These are phyloP conservation scores for Periconia macrospinosa DNA, from an alignment of 2,329 filamentous ascomycete genomes.

Conservation along the genomic window DNA sequence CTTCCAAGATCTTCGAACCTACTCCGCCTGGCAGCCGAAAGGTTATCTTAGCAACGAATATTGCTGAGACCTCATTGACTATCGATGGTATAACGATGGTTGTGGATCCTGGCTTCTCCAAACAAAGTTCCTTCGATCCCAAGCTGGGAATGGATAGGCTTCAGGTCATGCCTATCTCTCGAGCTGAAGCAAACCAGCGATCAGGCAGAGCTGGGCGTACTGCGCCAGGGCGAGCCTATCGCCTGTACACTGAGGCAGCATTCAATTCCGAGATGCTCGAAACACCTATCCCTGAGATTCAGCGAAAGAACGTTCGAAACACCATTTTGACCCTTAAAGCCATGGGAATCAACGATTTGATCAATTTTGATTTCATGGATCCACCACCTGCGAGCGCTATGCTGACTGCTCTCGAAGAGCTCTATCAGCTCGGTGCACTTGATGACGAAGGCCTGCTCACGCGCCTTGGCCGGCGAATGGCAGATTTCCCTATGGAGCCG, in stretches of 20 bases:
- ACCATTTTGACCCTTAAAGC: slow-evolving; percentile 98
- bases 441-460: slow-evolving; percentile 96
- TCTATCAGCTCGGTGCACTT: slow-evolving; percentile 87
- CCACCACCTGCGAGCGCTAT: slow-evolving; percentile 97
- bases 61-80: slow-evolving; percentile 96
- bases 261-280: slow-evolving; percentile 92
- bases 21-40: slow-evolving; percentile 84
- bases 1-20: slow-evolving; percentile 91
- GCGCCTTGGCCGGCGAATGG: slow-evolving; percentile 91
- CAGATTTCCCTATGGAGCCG: slow-evolving; percentile 97
- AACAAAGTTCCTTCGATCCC: slow-evolving; percentile 95
- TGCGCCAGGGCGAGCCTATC: slow-evolving; percentile 86
- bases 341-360: slow-evolving; percentile 97
- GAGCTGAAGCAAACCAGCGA: slow-evolving; percentile 93
- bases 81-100: slow-evolving; percentile 76
- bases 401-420: slow-evolving; percentile 91
- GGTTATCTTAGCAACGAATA: slow-evolving; percentile 97
- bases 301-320: slow-evolving; percentile 86
- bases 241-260: slow-evolving; percentile 91
- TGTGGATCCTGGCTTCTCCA: slow-evolving; percentile 72
- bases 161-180: slow-evolving; percentile 92
- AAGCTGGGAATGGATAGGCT: slow-evolving; percentile 98
- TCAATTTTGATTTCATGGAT: slow-evolving; percentile 99
- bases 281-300: slow-evolving; percentile 86
- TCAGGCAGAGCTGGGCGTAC: slow-evolving; percentile 92